phyloP scores from a whole-genome alignment of 2,329 filamentous ascomycete genomes.

The Xylariaceae sp. region DNA sequence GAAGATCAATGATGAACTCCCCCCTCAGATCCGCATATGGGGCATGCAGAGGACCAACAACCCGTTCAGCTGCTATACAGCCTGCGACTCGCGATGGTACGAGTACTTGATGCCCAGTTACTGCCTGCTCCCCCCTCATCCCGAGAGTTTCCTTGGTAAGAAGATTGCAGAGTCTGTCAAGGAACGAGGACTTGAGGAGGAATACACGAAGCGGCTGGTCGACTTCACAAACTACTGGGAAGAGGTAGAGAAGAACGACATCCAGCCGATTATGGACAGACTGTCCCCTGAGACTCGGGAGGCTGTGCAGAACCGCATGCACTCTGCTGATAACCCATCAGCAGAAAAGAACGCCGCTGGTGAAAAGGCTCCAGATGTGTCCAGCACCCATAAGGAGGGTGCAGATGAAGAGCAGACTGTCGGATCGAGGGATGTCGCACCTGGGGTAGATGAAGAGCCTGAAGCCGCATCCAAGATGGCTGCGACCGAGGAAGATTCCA shows the following conservation, averaged over 20 bases:
- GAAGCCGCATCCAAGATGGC: slow-evolving; percentile 4
- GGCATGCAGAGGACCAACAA: slow-evolving; percentile 85
- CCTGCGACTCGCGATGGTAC: slow-evolving; percentile 93
- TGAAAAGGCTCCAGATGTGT: slow-evolving; percentile 7
- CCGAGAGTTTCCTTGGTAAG: slow-evolving; percentile 75
- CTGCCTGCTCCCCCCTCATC: slow-evolving; percentile 85
- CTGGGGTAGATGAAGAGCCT: slow-evolving; percentile 7
- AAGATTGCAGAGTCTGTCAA: slow-evolving; percentile 73
- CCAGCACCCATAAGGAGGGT: not conserved
- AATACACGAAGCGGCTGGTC: slow-evolving; percentile 59
- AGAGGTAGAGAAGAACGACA: slow-evolving; percentile 69
- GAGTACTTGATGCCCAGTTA: slow-evolving; percentile 95
- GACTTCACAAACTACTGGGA: slow-evolving; percentile 80
- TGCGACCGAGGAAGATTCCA: slow-evolving; percentile 2
- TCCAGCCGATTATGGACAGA: slow-evolving; percentile 60
- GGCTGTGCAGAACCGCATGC: slow-evolving; percentile 56
- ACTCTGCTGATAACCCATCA: slow-evolving; percentile 25
- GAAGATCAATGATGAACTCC: slow-evolving; percentile 82
- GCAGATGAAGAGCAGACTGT: not conserved
- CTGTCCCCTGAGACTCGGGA: slow-evolving; percentile 58
- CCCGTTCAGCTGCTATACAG: slow-evolving; percentile 88
- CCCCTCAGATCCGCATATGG: slow-evolving; percentile 89
- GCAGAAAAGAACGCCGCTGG: slow-evolving; percentile 6
- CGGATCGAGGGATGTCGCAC: not conserved
- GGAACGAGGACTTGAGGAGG: slow-evolving; percentile 63